Conservation (phyloP, 306 rosid genomes). For the Crataegus laevigata region DNA sequence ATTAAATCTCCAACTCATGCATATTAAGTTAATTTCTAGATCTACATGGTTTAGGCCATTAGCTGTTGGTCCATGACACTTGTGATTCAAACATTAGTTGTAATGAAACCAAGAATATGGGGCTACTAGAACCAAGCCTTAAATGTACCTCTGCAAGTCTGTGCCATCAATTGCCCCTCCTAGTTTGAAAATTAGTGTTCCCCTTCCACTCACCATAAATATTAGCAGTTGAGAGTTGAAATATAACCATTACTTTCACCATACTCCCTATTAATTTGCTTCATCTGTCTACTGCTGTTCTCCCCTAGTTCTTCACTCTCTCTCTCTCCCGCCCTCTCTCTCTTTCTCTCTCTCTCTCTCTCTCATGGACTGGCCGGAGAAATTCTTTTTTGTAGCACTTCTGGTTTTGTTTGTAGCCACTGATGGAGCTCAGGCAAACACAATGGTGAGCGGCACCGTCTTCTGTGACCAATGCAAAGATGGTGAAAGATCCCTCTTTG, state of each 20-base stretch:
- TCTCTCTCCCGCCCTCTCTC: slow-evolving; percentile 8
- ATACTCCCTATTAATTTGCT: neutral
- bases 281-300: neutral
- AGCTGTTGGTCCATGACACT: neutral
- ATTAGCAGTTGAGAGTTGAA: slow-evolving; percentile 58
- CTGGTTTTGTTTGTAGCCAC: slow-evolving; percentile 38
- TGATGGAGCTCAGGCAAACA: slow-evolving; percentile 41
- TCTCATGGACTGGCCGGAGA: slow-evolving; percentile 46
- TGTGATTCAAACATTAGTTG: neutral
- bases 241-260: slow-evolving; percentile 5
- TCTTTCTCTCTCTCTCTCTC: slow-evolving; percentile 1
- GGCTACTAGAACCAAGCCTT: neutral
- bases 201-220: slow-evolving; percentile 35
- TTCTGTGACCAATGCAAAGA: slow-evolving; percentile 94
- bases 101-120: neutral
- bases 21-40: neutral
- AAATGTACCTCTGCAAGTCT: slow-evolving; percentile 17
- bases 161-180: slow-evolving; percentile 4
- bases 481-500: slow-evolving; percentile 63
- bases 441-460: slow-evolving; percentile 72
- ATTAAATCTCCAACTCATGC: neutral
- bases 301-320: slow-evolving; percentile 19
- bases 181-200: neutral
- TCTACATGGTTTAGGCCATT: neutral
- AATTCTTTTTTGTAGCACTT: slow-evolving; percentile 29